Percentiles rank a stretch among this genome's conserved stretches.
These are phyloP conservation scores for Acanthamoeba lenticulata DNA, from an alignment of 208 protist species.

Conservation along the genomic window DNA sequence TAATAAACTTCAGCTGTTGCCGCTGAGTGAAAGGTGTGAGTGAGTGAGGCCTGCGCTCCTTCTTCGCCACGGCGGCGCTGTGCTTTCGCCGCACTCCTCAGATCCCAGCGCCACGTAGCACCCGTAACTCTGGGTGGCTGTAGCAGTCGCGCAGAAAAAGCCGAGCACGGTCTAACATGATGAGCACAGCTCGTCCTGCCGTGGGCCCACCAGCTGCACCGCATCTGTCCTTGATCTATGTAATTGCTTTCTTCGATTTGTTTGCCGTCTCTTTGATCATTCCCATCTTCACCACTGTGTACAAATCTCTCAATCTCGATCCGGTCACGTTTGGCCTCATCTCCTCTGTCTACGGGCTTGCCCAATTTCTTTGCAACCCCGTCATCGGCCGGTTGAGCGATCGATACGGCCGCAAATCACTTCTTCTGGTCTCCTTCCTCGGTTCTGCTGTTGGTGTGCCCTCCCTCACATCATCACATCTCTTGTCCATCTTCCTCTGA, in stretches of 20 bases:
- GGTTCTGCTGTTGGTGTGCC: not conserved
- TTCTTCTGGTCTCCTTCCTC: not conserved
- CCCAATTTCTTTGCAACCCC: conserved; percentile 6
- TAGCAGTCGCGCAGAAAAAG: too few species aligned
- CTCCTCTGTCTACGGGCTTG: not conserved
- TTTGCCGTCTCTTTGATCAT: not conserved
- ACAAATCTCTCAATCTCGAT: conserved; percentile 1
- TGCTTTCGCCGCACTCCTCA: too few species aligned
- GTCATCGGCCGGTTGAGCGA: conserved; percentile 14
- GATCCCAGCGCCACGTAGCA: too few species aligned
- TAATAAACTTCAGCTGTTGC: too few species aligned
- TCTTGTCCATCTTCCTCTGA: not conserved
- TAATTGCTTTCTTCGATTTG: not conserved
- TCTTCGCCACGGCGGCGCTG: too few species aligned
- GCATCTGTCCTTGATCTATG: not conserved
- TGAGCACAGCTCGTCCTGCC: not conserved
- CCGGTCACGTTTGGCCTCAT: not conserved
- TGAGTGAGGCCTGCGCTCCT: too few species aligned
- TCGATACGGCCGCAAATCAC: not conserved
- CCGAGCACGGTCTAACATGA: not conserved
- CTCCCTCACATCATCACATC: not conserved
- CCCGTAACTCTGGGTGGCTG: too few species aligned
- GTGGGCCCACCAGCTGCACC: not conserved
- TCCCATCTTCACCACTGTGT: conserved; percentile 21
- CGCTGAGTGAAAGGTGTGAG: too few species aligned